Percentiles rank a stretch among this genome's conserved stretches.
Evolutionary conservation across 495 filamentous ascomycete genomes (phyloP).

Genomic region (Chaetomium cochliodes): DNA sequence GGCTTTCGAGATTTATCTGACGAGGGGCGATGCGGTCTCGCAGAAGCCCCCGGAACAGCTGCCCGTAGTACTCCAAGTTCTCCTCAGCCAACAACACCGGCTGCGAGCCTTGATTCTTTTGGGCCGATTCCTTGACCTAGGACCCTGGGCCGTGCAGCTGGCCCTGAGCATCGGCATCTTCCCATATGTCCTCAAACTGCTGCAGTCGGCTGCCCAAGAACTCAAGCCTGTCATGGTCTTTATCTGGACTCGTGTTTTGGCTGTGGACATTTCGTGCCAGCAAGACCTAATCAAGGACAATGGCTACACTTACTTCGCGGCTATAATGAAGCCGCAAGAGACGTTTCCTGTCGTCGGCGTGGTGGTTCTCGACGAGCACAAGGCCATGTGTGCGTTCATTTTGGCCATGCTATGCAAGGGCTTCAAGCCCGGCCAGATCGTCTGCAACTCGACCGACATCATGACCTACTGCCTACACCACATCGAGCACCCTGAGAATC

Average conservation of each 20-base stretch:
- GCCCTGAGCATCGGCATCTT: constrained; percentile 98
- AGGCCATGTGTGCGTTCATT: constrained; percentile 98
- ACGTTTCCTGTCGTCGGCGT: constrained; percentile 82
- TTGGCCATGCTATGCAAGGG: constrained; percentile 94
- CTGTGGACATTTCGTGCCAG: constrained; percentile 91
- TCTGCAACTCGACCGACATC: constrained; percentile 80
- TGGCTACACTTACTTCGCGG: constrained; percentile 93
- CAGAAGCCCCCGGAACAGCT: constrained; percentile 89
- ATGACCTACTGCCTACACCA: constrained; percentile 81
- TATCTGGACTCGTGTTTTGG: constrained; percentile 96
- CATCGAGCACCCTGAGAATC: constrained; percentile 80
- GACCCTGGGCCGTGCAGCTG: constrained; percentile 95
- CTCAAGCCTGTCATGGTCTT: constrained; percentile 99
- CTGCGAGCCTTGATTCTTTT: constrained; percentile 90
- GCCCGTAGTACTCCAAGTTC: constrained; percentile 91
- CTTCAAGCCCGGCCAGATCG: constrained; percentile 83
- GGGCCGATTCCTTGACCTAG: constrained; percentile 89
- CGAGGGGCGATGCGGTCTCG: constrained; percentile 73
- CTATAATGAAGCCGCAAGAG: constrained; percentile 78
- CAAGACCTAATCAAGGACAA: constrained; percentile 92
- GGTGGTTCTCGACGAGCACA: constrained; percentile 83
- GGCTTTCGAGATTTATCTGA: constrained; percentile 96
- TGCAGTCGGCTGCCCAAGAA: constrained; percentile 92
- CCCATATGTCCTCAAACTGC: constrained; percentile 91
- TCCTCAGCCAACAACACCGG: constrained; percentile 92